A percentile compares a stretch with the other conserved stretches of the same genome.
Conservation (phyloP, 2,329 filamentous ascomycete genomes). For the Microdochium trichocladiopsis region DNA sequence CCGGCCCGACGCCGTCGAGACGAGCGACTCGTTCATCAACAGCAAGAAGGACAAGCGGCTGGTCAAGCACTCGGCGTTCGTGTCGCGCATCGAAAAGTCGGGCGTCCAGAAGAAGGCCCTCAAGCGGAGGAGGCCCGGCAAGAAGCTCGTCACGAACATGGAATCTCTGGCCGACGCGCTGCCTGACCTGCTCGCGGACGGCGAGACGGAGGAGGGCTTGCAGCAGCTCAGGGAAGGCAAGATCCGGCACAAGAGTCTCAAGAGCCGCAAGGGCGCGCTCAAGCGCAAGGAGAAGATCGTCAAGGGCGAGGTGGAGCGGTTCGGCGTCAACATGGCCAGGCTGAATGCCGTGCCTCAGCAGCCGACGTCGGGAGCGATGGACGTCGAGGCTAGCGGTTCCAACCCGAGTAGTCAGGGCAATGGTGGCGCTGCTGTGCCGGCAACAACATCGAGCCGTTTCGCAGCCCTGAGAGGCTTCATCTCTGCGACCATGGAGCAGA, state of each 20-base stretch:
- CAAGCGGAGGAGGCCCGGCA: slow-evolving; percentile 62
- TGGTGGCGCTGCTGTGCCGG: slow-evolving; percentile 10
- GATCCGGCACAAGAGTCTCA: slow-evolving; percentile 68
- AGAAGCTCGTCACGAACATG: slow-evolving; percentile 72
- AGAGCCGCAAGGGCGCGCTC: slow-evolving; percentile 68
- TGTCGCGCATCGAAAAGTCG: slow-evolving; percentile 67
- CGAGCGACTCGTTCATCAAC: slow-evolving; percentile 52
- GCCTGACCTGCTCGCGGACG: slow-evolving; percentile 49
- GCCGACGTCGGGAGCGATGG: slow-evolving; percentile 2
- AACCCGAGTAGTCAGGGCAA: slow-evolving; percentile 7
- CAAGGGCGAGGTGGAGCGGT: slow-evolving; percentile 73
- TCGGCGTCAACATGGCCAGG: slow-evolving; percentile 75
- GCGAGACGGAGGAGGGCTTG: slow-evolving; percentile 36
- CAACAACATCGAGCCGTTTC: slow-evolving; percentile 57
- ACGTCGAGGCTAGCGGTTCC: slow-evolving; percentile 6
- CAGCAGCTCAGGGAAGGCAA: slow-evolving; percentile 45
- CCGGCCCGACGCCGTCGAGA: slow-evolving; percentile 40
- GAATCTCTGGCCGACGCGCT: slow-evolving; percentile 74
- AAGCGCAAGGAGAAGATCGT: slow-evolving; percentile 80
- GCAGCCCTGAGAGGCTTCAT: slow-evolving; percentile 79
- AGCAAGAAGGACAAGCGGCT: slow-evolving; percentile 78
- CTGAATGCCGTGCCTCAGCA: slow-evolving; percentile 38
- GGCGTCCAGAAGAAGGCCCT: slow-evolving; percentile 37
- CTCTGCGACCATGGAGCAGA: slow-evolving; percentile 81
- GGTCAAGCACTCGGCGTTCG: slow-evolving; percentile 74